Evolutionary conservation across 2,329 filamentous ascomycete species (phyloP).

Genomic region (Hysterium pulicare): DNA sequence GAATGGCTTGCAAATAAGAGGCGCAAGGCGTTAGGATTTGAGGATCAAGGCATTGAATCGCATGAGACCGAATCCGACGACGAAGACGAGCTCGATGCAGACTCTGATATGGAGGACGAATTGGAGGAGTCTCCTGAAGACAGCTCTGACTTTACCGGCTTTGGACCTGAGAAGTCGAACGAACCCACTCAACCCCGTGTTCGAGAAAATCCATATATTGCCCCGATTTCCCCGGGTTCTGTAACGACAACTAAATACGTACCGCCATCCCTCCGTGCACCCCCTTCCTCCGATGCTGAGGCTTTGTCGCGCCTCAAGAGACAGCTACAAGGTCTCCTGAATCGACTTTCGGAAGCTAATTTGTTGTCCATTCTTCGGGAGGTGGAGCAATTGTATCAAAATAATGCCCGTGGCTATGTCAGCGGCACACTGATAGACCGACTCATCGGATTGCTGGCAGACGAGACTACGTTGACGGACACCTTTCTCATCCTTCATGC

Average conservation of each 20-base stretch:
- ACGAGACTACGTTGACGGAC: conserved; percentile 74
- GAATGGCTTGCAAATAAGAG: conserved; percentile 60
- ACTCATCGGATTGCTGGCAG: conserved; percentile 74
- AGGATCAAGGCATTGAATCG: conserved; percentile 22
- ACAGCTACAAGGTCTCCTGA: conserved; percentile 84
- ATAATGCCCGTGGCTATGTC: conserved; percentile 82
- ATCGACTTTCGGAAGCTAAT: conserved; percentile 89
- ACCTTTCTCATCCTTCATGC: conserved; percentile 89
- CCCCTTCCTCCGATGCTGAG: conserved; percentile 63
- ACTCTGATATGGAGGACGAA: conserved; percentile 16
- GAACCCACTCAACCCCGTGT: conserved; percentile 38
- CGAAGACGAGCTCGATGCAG: conserved; percentile 21
- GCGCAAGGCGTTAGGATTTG: conserved; percentile 44
- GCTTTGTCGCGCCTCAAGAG: conserved; percentile 66
- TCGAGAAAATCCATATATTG: conserved; percentile 85
- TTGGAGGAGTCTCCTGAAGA: conserved; percentile 16
- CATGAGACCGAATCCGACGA: conserved; percentile 31
- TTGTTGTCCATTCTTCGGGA: conserved; percentile 79
- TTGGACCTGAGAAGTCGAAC: conserved; percentile 21
- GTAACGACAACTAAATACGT: conserved; percentile 69
- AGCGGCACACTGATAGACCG: conserved; percentile 76
- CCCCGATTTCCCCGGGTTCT: conserved; percentile 55
- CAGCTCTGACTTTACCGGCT: conserved; percentile 23
- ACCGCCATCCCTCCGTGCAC: conserved; percentile 75
- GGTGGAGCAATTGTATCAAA: conserved; percentile 77